A percentile compares a stretch with the other conserved stretches of the same genome.
phyloP scores from a whole-genome alignment of 73 alveolate genomes.

The Symbiodinium pilosum region DNA sequence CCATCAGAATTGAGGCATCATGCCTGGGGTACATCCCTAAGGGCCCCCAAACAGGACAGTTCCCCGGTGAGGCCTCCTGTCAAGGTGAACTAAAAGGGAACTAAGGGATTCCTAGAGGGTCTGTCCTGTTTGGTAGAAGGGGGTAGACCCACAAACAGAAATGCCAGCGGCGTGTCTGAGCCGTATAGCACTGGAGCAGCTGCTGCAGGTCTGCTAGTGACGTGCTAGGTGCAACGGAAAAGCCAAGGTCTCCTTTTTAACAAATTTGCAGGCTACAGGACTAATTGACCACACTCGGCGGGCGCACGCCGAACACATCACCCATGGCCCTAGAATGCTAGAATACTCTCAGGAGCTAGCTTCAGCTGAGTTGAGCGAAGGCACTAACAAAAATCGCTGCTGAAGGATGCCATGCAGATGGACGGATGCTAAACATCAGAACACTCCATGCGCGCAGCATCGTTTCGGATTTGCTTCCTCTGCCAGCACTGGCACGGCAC shows the following conservation, averaged over 20 bases:
- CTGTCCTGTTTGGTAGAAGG: too few relatives aligned
- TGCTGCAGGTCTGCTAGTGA: too few relatives aligned
- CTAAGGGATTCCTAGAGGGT: too few relatives aligned
- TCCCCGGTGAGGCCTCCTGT: too few relatives aligned
- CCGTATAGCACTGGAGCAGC: too few relatives aligned
- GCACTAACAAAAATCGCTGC: not conserved
- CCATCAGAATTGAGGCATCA: not conserved
- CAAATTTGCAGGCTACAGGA: not conserved
- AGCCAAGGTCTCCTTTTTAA: not conserved
- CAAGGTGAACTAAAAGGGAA: too few relatives aligned
- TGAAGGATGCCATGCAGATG: not conserved
- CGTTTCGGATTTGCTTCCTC: slow-evolving; percentile 19
- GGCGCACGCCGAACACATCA: not conserved
- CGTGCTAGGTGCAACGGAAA: too few relatives aligned
- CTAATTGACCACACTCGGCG: not conserved
- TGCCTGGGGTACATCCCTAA: too few relatives aligned
- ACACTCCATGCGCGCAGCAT: not conserved
- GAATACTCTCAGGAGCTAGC: not conserved
- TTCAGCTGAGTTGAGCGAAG: not conserved
- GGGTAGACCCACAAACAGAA: too few relatives aligned
- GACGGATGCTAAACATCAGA: too few relatives aligned
- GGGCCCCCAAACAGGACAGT: too few relatives aligned
- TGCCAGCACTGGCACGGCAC: slow-evolving; percentile 2
- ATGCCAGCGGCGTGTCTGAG: too few relatives aligned
- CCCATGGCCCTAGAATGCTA: not conserved